phyloP scores from a whole-genome alignment of 164 flowering plant species.

The grape (Vitis vinifera) region ASM3070453v1 NC_081811.1:1842501-1843000 shows the following conservation, averaged over 20 bases:
- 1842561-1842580: no score
- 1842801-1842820: constrained; percentile 47
- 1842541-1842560: no score
- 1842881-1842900: constrained; percentile 30
- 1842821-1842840: constrained; percentile 38
- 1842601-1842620: no score
- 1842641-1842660: no score
- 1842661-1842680: no score
- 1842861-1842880: constrained; percentile 29
- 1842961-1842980: not conserved
- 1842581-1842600: no score
- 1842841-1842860: constrained; percentile 38
- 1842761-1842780: constrained; percentile 44
- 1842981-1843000: not conserved
- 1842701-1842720: constrained; percentile 38
- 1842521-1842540: not conserved
- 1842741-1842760: not conserved
- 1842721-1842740: not conserved
- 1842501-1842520: not conserved
- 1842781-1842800: constrained; percentile 49
- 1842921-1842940: constrained; percentile 28
- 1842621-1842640: no score
- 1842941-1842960: not conserved
- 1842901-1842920: constrained; percentile 42
- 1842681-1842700: no score